Conservation (phyloP, 257 asterid species). For the Jaltomata sinuosa region DNA sequence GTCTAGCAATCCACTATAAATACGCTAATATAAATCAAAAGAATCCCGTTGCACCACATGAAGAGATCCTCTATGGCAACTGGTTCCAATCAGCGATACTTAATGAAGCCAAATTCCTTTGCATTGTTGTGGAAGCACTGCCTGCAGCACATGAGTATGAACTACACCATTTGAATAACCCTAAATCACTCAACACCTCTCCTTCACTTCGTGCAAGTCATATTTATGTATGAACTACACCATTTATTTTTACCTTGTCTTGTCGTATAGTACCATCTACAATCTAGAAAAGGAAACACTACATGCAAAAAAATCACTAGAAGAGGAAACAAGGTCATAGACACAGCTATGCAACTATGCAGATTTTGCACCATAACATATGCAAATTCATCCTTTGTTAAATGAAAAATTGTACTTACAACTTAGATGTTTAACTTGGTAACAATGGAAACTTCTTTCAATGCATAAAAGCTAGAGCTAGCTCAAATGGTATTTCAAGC, state of each 20-base stretch:
- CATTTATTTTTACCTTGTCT: no score
- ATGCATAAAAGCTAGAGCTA: no score
- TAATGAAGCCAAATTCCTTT: constrained; percentile 34
- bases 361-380: background rate
- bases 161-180: no score
- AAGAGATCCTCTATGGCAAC: background rate
- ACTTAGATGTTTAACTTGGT: background rate
- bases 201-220: no score
- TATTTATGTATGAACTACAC: no score
- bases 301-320: background rate
- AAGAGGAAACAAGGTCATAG: background rate
- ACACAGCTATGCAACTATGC: background rate
- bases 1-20: background rate
- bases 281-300: background rate
- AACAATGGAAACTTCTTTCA: no score
- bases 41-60: background rate
- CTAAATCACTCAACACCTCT: no score
- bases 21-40: no score
- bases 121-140: constrained; percentile 36
- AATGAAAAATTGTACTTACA: background rate
- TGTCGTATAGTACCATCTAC: no score
- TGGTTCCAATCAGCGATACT: background rate
- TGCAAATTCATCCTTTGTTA: background rate
- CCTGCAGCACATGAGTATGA: constrained; percentile 33
- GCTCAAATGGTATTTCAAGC: no score